Conservation (phyloP, 2,329 filamentous ascomycete species). For the Mycogone perniciosa region DNA sequence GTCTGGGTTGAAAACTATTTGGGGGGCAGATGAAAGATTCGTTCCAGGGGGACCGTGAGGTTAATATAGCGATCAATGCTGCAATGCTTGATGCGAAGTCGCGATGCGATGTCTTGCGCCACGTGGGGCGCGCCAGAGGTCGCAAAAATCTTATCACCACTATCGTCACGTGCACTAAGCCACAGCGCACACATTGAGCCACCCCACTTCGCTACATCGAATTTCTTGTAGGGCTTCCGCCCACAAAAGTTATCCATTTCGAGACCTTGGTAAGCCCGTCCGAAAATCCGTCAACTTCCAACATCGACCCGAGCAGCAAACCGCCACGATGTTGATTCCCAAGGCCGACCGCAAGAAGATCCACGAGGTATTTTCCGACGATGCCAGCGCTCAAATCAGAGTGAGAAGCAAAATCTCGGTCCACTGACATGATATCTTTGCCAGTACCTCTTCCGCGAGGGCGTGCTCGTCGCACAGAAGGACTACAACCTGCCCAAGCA, state of each 20-base stretch:
- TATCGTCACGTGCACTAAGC: constrained; percentile 29
- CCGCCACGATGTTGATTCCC: constrained; percentile 88
- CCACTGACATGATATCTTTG: constrained; percentile 22
- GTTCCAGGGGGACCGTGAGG: too few relatives aligned
- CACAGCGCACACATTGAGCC: constrained; percentile 22
- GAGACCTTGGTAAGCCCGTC: constrained; percentile 30
- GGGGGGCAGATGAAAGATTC: too few relatives aligned
- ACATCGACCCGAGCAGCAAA: constrained; percentile 46
- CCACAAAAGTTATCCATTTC: constrained; percentile 43
- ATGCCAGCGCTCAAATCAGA: constrained; percentile 1
- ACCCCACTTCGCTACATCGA: constrained; percentile 31
- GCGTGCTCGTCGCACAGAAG: constrained; percentile 96
- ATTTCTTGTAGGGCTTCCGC: constrained; percentile 36
- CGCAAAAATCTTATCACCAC: constrained; percentile 22
- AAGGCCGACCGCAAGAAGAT: constrained; percentile 99
- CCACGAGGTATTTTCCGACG: constrained; percentile 59
- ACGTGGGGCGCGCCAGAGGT: background rate
- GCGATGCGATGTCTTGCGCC: constrained; percentile 5
- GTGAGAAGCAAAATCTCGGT: constrained; percentile 10
- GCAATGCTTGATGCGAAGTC: background rate
- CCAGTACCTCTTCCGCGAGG: constrained; percentile 92
- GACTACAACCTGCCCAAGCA: constrained; percentile 98
- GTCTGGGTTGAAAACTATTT: background rate
- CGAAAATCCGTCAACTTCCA: constrained; percentile 38
- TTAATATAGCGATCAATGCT: too few relatives aligned